Percentiles rank a stretch among this genome's conserved stretches.
phyloP scores from a whole-genome alignment of 2,329 filamentous ascomycete species.

The Monilinia laxa region DNA sequence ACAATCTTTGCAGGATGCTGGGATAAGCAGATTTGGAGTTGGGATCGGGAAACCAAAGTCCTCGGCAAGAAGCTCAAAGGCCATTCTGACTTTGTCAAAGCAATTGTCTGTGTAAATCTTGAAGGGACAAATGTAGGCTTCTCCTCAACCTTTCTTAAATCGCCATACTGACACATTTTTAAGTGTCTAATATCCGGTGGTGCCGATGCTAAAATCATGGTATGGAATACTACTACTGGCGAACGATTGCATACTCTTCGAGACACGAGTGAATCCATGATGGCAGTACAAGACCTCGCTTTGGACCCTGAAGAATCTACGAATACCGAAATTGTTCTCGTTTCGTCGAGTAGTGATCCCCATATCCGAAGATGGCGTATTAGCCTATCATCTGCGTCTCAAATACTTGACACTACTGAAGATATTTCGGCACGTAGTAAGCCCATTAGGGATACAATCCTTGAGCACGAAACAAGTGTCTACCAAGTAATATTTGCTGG shows the following conservation, averaged over 20 bases:
- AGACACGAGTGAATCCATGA: conserved; percentile 66
- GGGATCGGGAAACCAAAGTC: conserved; percentile 61
- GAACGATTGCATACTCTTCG: conserved; percentile 72
- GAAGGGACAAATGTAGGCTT: conserved; percentile 54
- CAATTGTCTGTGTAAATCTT: conserved; percentile 63
- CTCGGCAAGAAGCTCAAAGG: conserved; percentile 64
- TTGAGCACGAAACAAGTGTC: conserved; percentile 87
- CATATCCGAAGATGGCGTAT: conserved; percentile 78
- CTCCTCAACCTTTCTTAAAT: conserved; percentile 9
- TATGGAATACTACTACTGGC: conserved; percentile 75
- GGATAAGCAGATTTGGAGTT: conserved; percentile 91
- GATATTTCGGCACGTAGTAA: conserved; percentile 28
- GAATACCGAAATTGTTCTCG: conserved; percentile 55
- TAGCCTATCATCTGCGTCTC: conserved; percentile 51
- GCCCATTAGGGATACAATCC: conserved; percentile 54
- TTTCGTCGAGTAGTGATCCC: conserved; percentile 78
- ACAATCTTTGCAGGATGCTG: conserved; percentile 85
- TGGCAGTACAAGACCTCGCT: conserved; percentile 76
- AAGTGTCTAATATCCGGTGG: conserved; percentile 67
- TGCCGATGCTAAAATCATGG: conserved; percentile 75
- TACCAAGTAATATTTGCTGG: conserved; percentile 78
- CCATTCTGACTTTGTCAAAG: conserved; percentile 90
- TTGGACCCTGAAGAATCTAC: conserved; percentile 66
- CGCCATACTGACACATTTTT: conserved; percentile 11
- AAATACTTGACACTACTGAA: conserved; percentile 50